Conservation (phyloP, 257 asterid genomes). For the Primulina tabacum region DNA sequence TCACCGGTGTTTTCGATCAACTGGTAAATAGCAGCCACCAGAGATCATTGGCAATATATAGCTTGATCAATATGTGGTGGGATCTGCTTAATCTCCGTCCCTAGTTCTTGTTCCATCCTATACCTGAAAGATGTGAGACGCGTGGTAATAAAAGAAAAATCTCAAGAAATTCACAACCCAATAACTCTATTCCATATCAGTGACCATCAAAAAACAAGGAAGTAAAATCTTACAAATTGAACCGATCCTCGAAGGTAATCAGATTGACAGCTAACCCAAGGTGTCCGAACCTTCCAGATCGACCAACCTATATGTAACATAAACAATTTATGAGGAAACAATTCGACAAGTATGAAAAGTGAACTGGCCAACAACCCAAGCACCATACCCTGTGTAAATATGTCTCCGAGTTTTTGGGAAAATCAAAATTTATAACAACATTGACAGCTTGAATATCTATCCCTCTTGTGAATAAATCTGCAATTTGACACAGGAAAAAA, state of each 20-base stretch:
- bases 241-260: constrained; percentile 45
- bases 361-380: background rate
- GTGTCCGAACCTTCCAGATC: constrained; percentile 53
- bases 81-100: constrained; percentile 86
- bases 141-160: constrained; percentile 13
- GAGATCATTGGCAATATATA: constrained; percentile 60
- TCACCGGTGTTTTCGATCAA: constrained; percentile 32
- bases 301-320: constrained; percentile 38
- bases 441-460: constrained; percentile 58
- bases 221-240: constrained; percentile 30
- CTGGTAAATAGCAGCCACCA: constrained; percentile 21
- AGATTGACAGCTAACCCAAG: constrained; percentile 53
- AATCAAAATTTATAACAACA: constrained; percentile 50
- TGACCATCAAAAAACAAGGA: background rate
- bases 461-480: constrained; percentile 55
- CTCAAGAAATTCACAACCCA: background rate
- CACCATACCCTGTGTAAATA: constrained; percentile 48
- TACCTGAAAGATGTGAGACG: constrained; percentile 44
- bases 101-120: constrained; percentile 88
- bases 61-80: constrained; percentile 87
- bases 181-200: background rate
- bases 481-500: background rate
- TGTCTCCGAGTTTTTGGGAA: constrained; percentile 54
- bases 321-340: background rate
- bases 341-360: background rate